phyloP scores from a whole-genome alignment of 2,329 filamentous ascomycete species.

The Trematosphaeria pertusa region DNA sequence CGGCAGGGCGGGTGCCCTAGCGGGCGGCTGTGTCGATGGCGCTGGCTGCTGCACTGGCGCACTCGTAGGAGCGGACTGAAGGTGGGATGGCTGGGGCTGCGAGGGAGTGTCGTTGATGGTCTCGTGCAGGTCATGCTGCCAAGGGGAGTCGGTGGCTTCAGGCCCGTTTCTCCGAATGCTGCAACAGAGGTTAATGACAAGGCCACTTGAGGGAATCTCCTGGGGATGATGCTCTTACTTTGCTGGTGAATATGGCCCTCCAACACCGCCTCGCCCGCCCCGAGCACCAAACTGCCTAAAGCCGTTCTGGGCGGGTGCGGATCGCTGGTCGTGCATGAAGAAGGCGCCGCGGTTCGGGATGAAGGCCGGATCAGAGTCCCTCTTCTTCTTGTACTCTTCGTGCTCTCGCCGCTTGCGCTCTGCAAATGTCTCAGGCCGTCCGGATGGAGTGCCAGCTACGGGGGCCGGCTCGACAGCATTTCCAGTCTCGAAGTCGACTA shows the following conservation, averaged over 20 bases:
- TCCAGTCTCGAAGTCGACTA: slow-evolving; percentile 60
- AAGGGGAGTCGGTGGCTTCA: slow-evolving; percentile 72
- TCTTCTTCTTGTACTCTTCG: slow-evolving; percentile 86
- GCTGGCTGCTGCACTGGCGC: slow-evolving; percentile 25
- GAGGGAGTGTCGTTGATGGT: slow-evolving; percentile 54
- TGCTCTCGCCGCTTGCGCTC: slow-evolving; percentile 83
- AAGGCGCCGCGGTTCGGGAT: slow-evolving; percentile 94
- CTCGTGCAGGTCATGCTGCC: slow-evolving; percentile 96
- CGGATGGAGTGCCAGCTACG: slow-evolving; percentile 42
- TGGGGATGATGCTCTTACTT: too few species aligned
- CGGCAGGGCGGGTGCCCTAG: slow-evolving; percentile 28
- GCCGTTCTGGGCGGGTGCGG: slow-evolving; percentile 77
- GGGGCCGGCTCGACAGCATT: slow-evolving; percentile 42
- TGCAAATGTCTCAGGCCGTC: slow-evolving; percentile 62
- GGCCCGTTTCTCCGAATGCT: slow-evolving; percentile 52
- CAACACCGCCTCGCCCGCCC: slow-evolving; percentile 60
- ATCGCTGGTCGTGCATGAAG: slow-evolving; percentile 94
- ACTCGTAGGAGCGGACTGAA: slow-evolving; percentile 20
- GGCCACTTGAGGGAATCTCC: background rate
- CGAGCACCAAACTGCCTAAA: slow-evolving; percentile 72
- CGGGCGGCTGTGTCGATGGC: slow-evolving; percentile 26
- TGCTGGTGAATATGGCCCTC: slow-evolving; percentile 62
- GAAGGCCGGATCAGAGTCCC: slow-evolving; percentile 89
- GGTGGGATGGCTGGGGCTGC: slow-evolving; percentile 35
- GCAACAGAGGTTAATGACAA: slow-evolving; percentile 27